Evolutionary conservation across 78 protist species (phyloP).

Genomic region (Ministeria vibrans): DNA sequence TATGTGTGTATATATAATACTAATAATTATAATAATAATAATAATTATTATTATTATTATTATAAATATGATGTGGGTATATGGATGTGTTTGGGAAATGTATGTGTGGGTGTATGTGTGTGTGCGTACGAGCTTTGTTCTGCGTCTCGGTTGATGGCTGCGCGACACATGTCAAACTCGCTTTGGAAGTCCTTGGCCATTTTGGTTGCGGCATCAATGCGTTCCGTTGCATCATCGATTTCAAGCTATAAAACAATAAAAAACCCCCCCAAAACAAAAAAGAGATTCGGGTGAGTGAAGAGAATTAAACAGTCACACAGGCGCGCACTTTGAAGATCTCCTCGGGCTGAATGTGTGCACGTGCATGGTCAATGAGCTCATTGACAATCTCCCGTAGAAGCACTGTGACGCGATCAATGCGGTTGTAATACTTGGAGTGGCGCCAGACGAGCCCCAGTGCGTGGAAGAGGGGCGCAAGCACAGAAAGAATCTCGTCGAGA

Average conservation of each 20-base stretch:
- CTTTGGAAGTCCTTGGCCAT: neutral
- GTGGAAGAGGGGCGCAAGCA: conserved; percentile 22
- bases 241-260: too few species aligned
- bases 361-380: conserved; percentile 43
- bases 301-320: too few species aligned
- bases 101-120: too few species aligned
- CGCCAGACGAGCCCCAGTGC: conserved; percentile 29
- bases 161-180: neutral
- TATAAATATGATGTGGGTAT: too few species aligned
- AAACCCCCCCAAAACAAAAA: too few species aligned
- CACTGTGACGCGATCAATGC: conserved; percentile 17
- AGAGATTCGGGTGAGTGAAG: too few species aligned
- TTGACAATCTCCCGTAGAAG: conserved; percentile 56
- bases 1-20: too few species aligned
- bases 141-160: neutral
- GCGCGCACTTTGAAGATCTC: conserved; percentile 14
- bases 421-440: conserved; percentile 19
- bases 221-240: neutral
- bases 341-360: neutral
- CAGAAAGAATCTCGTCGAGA: neutral
- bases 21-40: too few species aligned
- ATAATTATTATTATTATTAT: too few species aligned
- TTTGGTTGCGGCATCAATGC: neutral
- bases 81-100: too few species aligned
- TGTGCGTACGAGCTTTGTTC: neutral